Evolutionary conservation across 345 rosid species (phyloP), one percentile per base, ranked within the genome.

Genomic region (Streptanthus diversifolius): DNA sequence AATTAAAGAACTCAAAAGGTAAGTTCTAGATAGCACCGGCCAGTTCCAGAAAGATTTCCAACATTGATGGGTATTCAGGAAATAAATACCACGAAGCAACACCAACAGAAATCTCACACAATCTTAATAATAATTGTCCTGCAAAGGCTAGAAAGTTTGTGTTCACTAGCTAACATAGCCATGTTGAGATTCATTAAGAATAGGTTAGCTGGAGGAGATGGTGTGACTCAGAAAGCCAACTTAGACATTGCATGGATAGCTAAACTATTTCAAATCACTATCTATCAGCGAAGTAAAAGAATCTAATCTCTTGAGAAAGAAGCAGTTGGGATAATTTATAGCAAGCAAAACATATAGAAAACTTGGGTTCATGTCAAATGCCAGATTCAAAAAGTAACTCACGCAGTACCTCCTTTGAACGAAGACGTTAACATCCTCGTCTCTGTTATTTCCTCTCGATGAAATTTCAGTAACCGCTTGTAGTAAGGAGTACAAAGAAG

Each of bases 391-490:
- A 37, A 47, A 22, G 71, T 10, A 1, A 49, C 12, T 48, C 5
- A 21, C 22, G 27, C 21, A 60, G 43, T 84, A 95, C 99, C 97
- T 95, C 77, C 86, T 87, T 73, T 89, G 96, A 40, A 91, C 86
- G 71, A 90, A 91, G 75, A 87, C 84, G 45, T 85, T 85, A 68
- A 76, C 30, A 75, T 87, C 97, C 79, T 85, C 88, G 74, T 95
- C 95, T 83, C 92, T 84, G 52, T 83, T 80, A 79, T 86, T 83
- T 39, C 96, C 91, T 58, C 83, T 85, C 29, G 93, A 86, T 36
- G 97, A 83, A 77, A 95, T 91, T 80, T 95, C 96, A 59, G 80
- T 79, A 22, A 91, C 91, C 36, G 97, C 99, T 91, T 86, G 96
- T 79, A 95, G 73, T 70, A 95, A 83, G 68, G 86, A 85, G 84